These are phyloP conservation scores for Phaeoacremonium minimum DNA, from an alignment of 2,329 filamentous ascomycete species.

Conservation along the genomic window DNA sequence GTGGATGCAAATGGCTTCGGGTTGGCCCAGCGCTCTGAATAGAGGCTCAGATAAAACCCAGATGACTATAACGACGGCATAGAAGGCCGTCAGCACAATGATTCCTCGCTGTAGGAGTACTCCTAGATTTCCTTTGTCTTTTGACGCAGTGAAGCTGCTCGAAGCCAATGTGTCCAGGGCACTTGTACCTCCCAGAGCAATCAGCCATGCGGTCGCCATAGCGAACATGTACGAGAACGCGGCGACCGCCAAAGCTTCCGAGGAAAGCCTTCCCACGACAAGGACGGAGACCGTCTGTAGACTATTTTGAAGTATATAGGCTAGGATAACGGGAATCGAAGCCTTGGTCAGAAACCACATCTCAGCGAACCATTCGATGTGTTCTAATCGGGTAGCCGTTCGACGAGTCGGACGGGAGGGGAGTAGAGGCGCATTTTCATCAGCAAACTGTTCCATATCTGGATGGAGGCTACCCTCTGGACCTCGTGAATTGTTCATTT, in stretches of 20 bases:
- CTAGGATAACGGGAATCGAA: constrained; percentile 74
- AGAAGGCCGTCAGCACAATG: constrained; percentile 66
- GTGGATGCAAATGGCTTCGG: constrained; percentile 69
- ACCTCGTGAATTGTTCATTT: no score
- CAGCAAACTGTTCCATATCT: no score
- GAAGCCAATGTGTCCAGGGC: constrained; percentile 82
- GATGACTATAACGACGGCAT: constrained; percentile 64
- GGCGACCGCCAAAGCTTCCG: constrained; percentile 73
- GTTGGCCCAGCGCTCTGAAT: constrained; percentile 71
- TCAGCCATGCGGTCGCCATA: constrained; percentile 82
- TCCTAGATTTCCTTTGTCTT: constrained; percentile 73
- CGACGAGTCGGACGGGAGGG: no score
- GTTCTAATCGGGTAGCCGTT: no score
- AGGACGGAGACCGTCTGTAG: constrained; percentile 78
- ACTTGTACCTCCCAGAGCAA: constrained; percentile 79
- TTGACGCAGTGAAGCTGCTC: constrained; percentile 74
- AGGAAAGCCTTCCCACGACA: constrained; percentile 72
- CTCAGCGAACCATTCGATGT: constrained; percentile 50
- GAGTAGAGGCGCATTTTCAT: no score
- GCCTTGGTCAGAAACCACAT: constrained; percentile 64
- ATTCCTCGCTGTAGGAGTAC: constrained; percentile 73
- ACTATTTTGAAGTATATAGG: constrained; percentile 81
- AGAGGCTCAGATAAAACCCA: constrained; percentile 75
- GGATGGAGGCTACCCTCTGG: constrained; percentile 68
- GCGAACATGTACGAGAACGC: constrained; percentile 93